Percentiles rank a stretch among this genome's conserved stretches.
phyloP scores from a whole-genome alignment of 2,329 filamentous ascomycete species.

The Chalara sp. region DNA sequence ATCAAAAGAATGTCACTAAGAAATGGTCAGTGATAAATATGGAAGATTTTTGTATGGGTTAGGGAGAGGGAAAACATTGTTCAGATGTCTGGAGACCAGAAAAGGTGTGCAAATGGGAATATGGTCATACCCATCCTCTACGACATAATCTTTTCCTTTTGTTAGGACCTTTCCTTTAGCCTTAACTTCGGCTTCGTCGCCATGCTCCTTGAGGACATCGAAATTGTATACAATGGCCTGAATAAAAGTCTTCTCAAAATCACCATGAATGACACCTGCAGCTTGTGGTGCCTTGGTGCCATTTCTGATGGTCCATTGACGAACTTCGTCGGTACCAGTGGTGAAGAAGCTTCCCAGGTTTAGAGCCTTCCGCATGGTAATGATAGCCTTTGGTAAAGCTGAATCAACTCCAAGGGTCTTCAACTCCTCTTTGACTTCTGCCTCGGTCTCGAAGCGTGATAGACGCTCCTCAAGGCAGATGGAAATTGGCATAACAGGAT shows the following conservation, averaged over 20 bases:
- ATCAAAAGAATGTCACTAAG: conserved; percentile 21
- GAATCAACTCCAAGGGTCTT: conserved; percentile 85
- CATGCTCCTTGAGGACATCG: conserved; percentile 70
- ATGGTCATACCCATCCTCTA: conserved; percentile 54
- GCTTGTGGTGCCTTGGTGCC: conserved; percentile 97
- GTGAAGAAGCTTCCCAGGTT: conserved; percentile 97
- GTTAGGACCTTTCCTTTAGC: conserved; percentile 95
- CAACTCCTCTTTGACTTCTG: conserved; percentile 73
- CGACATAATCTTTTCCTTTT: conserved; percentile 95
- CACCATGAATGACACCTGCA: conserved; percentile 94
- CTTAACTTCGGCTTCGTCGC: conserved; percentile 83
- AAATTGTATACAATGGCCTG: conserved; percentile 95
- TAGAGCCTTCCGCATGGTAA: conserved; percentile 86
- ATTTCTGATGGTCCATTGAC: conserved; percentile 96
- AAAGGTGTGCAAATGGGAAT: no score
- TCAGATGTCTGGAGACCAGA: conserved; percentile 23
- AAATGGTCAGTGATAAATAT: neutral
- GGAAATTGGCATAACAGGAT: conserved; percentile 89
- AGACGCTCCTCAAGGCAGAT: conserved; percentile 90
- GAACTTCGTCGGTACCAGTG: conserved; percentile 87
- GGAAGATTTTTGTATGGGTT: neutral
- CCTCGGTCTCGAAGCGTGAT: conserved; percentile 71
- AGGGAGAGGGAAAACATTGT: conserved; percentile 32
- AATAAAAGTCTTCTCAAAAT: conserved; percentile 99
- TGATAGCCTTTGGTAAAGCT: conserved; percentile 83